These are phyloP conservation scores for Colletotrichum eremochloae DNA, from an alignment of 2,329 filamentous ascomycete genomes.

Conservation along the genomic window DNA sequence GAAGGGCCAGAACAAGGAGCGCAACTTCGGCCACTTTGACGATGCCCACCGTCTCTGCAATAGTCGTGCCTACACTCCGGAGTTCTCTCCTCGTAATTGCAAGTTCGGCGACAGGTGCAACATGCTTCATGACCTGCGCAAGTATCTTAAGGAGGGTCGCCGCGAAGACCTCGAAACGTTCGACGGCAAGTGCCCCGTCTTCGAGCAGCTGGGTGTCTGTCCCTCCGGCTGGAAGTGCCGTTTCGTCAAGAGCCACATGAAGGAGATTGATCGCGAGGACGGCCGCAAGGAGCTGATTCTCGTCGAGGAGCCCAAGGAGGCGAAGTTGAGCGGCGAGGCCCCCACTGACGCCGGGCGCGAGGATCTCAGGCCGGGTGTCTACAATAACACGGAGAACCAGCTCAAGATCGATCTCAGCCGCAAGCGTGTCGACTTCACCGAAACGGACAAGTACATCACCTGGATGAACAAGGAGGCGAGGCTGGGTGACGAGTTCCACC, in stretches of 20 bases:
- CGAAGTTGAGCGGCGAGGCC: constrained; percentile 53
- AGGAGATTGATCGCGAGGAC: constrained; percentile 82
- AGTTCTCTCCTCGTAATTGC: constrained; percentile 86
- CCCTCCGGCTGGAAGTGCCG: constrained; percentile 93
- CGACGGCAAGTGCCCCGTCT: constrained; percentile 84
- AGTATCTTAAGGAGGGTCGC: constrained; percentile 86
- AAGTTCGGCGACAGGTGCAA: constrained; percentile 85
- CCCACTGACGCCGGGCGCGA: constrained; percentile 56
- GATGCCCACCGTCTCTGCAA: constrained; percentile 85
- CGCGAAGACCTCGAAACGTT: constrained; percentile 84
- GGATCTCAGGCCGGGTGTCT: constrained; percentile 73
- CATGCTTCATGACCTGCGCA: constrained; percentile 85
- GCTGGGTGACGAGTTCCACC: constrained; percentile 54
- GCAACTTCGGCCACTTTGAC: constrained; percentile 83
- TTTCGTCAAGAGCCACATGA: constrained; percentile 88
- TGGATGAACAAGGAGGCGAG: constrained; percentile 79
- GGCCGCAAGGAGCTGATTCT: constrained; percentile 87
- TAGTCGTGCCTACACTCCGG: constrained; percentile 76
- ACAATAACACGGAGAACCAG: constrained; percentile 79
- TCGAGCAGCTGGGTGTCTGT: constrained; percentile 81
- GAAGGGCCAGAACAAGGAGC: constrained; percentile 80
- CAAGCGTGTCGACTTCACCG: constrained; percentile 77
- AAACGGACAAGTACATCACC: constrained; percentile 80
- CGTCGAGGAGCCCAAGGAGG: constrained; percentile 57
- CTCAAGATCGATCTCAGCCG: constrained; percentile 82